Base-by-base conservation (phyloP, 1,139 yeast genomes). In the Geotrichum bryndzae region DNA sequence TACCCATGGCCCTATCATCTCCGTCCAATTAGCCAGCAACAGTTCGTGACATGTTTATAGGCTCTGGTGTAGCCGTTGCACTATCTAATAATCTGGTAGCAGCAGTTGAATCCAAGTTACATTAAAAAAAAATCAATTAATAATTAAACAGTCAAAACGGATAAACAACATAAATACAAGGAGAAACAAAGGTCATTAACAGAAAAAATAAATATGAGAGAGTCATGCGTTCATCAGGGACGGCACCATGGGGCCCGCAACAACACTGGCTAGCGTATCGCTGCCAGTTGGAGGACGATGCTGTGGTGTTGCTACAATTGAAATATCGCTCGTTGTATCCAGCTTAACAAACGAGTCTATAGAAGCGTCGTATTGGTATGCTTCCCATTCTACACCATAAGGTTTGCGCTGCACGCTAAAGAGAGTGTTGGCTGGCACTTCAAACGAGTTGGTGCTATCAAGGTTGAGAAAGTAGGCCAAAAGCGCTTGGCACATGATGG, bases 391-490 rank as follows among this genome's bases (percentile, higher is more conserved):
- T 2, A 95, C 95, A 3, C 98, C 98, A 73, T 90, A 92, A 0
- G 98, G 97, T 71, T 89, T 90, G 62, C 94, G 91, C 71, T 92
- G 98, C 65, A 92, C 80, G 66, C 94, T 84, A 70, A 91, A 94
- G 35, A 92, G 85, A 5, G 96, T 88, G 72, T 92, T 97, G 63
- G 92, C 78, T 2, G 98, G 98, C 10, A 92, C 94, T 74, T 92
- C 97, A 66, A 92, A 79, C 69, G 89, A 96, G 2, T 96, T 92
- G 64, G 92, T 88, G 65, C 91, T 83, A 68, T 87, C 91, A 64
- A 94, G 79, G 71, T 92, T 91, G 80, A 92, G 80, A 69, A 90
- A 94, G 73, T 94, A 94, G 0, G 97, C 96, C 61, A 94, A 77
- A 60, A 94, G 76, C 29, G 92, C 91, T 58, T 98, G 80, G 53